These are phyloP conservation scores for Pythium phragmiticola DNA, from an alignment of 352 stramenopile species.

Conservation along the genomic window DNA sequence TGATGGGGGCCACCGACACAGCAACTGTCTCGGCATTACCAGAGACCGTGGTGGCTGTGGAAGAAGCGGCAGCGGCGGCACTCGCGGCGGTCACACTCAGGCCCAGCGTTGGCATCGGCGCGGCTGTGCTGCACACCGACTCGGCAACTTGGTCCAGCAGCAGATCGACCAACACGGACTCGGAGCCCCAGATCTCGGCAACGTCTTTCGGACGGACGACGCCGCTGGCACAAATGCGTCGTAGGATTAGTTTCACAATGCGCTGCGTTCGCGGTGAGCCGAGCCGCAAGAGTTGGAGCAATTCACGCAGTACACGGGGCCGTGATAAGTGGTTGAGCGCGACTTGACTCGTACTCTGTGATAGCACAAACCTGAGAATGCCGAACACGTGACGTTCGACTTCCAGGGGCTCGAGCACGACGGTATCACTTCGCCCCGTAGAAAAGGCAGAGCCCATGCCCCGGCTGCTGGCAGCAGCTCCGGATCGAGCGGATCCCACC, in stretches of 20 bases:
- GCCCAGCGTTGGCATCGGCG: slow-evolving; percentile 57
- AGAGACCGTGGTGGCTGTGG: not conserved
- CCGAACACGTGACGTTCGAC: slow-evolving; percentile 72
- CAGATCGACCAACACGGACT: slow-evolving; percentile 80
- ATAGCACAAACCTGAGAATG: slow-evolving; percentile 78
- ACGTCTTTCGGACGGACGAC: slow-evolving; percentile 65
- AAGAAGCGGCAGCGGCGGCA: slow-evolving; percentile 11
- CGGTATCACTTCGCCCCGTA: slow-evolving; percentile 20
- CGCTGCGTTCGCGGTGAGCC: slow-evolving; percentile 76
- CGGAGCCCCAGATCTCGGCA: slow-evolving; percentile 68
- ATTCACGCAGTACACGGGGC: slow-evolving; percentile 59
- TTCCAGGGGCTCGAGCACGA: slow-evolving; percentile 69
- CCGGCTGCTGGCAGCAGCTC: slow-evolving; percentile 13
- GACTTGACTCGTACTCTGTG: slow-evolving; percentile 63
- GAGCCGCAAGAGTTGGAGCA: slow-evolving; percentile 75
- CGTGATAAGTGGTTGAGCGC: slow-evolving; percentile 60
- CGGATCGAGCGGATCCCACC: slow-evolving; percentile 28
- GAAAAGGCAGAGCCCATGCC: slow-evolving; percentile 15
- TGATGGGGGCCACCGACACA: slow-evolving; percentile 32
- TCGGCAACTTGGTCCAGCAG: slow-evolving; percentile 86
- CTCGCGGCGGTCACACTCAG: slow-evolving; percentile 37
- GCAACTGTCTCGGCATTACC: not conserved
- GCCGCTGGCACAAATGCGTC: slow-evolving; percentile 68
- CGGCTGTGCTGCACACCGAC: slow-evolving; percentile 76
- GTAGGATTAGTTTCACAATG: slow-evolving; percentile 80